A percentile compares a stretch with the other conserved stretches of the same genome.
These are phyloP conservation scores for Claviceps spartinae DNA, from an alignment of 2,329 filamentous ascomycete genomes.

Conservation along the genomic window DNA sequence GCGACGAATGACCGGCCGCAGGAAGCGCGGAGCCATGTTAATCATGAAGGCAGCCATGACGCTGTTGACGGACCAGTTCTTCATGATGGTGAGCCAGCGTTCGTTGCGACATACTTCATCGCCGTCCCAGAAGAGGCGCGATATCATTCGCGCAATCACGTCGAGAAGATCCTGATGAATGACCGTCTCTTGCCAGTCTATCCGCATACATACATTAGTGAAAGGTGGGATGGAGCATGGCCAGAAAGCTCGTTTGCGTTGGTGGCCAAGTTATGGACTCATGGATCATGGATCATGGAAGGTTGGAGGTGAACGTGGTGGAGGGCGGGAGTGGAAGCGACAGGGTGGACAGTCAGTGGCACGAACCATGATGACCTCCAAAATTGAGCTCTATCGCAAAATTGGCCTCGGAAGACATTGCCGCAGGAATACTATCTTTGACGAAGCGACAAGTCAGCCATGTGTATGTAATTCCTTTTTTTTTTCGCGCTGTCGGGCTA, in stretches of 20 bases:
- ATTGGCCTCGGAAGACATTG: constrained; percentile 6
- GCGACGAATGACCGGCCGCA: constrained; percentile 5
- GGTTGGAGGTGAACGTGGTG: too few species aligned
- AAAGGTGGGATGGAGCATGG: background rate
- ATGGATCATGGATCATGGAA: background rate
- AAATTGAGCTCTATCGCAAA: constrained; percentile 6
- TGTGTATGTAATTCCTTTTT: background rate
- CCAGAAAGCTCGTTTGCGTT: too few species aligned
- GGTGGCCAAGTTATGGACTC: background rate
- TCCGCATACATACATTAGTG: background rate
- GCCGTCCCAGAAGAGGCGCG: constrained; percentile 7
- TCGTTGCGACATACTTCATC: constrained; percentile 6
- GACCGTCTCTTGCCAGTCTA: constrained; percentile 5
- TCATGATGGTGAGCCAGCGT: constrained; percentile 5
- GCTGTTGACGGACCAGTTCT: constrained; percentile 7
- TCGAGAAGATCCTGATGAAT: constrained; percentile 4
- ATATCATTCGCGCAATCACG: constrained; percentile 7
- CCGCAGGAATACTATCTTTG: constrained; percentile 3
- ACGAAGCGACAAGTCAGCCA: background rate
- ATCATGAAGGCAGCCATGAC: constrained; percentile 7
- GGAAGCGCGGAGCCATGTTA: constrained; percentile 5
- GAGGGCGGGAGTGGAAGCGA: background rate
- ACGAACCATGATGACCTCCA: background rate
- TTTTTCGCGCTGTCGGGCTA: background rate
- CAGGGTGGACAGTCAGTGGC: background rate